Evolutionary conservation across 2,329 filamentous ascomycete genomes (phyloP).

Genomic region (Phaeosphaeriaceae sp.): DNA sequence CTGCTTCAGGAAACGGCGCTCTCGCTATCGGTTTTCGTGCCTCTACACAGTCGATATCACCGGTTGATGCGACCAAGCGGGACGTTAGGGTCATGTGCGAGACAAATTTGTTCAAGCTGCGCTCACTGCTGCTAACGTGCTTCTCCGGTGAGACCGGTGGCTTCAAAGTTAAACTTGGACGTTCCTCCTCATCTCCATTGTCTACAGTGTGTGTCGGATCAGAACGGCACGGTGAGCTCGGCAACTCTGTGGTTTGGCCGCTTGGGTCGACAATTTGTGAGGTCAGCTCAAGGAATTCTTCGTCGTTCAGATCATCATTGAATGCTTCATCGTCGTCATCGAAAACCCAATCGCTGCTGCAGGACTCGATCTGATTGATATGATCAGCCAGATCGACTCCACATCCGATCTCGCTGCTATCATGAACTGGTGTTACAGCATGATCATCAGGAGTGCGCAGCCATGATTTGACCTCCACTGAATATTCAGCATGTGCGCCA

Average conservation of each 20-base stretch:
- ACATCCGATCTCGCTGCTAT: neutral
- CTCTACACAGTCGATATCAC: constrained; percentile 1
- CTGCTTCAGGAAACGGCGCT: constrained; percentile 57
- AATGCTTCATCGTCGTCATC: constrained; percentile 19
- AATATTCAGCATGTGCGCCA: neutral
- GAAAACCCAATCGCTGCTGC: neutral
- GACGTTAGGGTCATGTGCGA: constrained; percentile 33
- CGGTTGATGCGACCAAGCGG: constrained; percentile 16
- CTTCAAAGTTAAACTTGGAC: neutral
- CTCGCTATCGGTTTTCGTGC: constrained; percentile 56
- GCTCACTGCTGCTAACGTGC: neutral
- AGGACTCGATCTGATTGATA: neutral
- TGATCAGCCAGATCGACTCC: neutral
- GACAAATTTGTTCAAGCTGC: constrained; percentile 20
- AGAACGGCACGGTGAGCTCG: constrained; percentile 6
- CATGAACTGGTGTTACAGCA: neutral
- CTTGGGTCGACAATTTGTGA: constrained; percentile 3
- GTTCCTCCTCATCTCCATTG: neutral
- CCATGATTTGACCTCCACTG: neutral
- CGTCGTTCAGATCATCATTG: constrained; percentile 31
- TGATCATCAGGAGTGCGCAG: neutral
- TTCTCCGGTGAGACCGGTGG: neutral
- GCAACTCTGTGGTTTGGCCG: neutral
- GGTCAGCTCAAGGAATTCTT: constrained; percentile 28
- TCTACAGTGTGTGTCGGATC: no score